A percentile compares a stretch with the other conserved stretches of the same genome.
phyloP scores from a whole-genome alignment of 805 yeast species.

The Candida nanaspora region DNA sequence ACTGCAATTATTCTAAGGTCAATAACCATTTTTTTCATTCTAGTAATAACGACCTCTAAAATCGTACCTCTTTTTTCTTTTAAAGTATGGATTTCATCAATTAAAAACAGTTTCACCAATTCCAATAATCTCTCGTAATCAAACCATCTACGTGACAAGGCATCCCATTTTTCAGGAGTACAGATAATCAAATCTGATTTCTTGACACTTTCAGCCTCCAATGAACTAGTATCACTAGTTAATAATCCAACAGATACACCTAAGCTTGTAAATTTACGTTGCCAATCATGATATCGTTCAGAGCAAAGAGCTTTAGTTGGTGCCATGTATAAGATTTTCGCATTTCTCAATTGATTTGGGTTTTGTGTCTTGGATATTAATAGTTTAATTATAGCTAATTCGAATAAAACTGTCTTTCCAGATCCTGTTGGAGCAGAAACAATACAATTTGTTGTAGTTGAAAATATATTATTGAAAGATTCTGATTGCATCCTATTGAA shows the following conservation, averaged over 20 bases:
- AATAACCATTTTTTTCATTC: constrained; percentile 35
- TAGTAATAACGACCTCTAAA: constrained; percentile 38
- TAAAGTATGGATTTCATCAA: constrained; percentile 42
- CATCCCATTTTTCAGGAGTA: constrained; percentile 61
- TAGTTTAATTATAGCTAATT: constrained; percentile 38
- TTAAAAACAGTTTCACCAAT: constrained; percentile 35
- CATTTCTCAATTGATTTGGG: constrained; percentile 9
- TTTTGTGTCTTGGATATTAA: constrained; percentile 19
- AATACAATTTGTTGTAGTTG: constrained; percentile 32
- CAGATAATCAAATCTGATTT: constrained; percentile 47
- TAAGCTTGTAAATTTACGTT: constrained; percentile 26
- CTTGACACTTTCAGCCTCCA: constrained; percentile 38
- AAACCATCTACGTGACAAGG: constrained; percentile 43
- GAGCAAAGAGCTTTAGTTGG: constrained; percentile 54
- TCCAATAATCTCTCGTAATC: constrained; percentile 33
- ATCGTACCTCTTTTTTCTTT: constrained; percentile 41
- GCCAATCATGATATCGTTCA: constrained; percentile 44
- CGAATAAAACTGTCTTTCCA: constrained; percentile 50
- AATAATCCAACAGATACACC: constrained; percentile 40
- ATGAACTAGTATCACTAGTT: constrained; percentile 45
- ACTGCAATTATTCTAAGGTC: constrained; percentile 36
- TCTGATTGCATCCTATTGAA: constrained; percentile 48
- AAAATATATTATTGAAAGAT: constrained; percentile 32
- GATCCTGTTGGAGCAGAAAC: constrained; percentile 54
- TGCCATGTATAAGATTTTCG: constrained; percentile 43